Conservation (phyloP, 2,329 filamentous ascomycete species). For the Penicillium glabrum region DNA sequence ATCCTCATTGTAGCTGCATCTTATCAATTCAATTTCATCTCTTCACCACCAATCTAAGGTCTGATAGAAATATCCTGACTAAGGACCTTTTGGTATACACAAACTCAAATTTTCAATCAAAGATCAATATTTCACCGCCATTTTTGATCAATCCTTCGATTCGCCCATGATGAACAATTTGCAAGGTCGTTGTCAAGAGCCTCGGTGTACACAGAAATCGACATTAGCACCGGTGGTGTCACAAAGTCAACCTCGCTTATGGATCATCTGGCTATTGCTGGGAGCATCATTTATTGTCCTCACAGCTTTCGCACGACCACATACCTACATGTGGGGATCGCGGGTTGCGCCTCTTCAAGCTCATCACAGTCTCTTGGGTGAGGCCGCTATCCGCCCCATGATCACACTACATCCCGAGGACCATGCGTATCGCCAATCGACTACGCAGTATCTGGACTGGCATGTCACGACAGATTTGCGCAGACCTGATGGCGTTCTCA, state of each 20-base stretch:
- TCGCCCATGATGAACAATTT: neutral
- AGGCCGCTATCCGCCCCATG: conserved; percentile 14
- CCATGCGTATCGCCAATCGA: conserved; percentile 39
- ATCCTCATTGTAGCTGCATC: too few relatives aligned
- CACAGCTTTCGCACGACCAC: conserved; percentile 13
- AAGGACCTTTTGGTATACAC: neutral
- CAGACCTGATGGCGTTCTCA: conserved; percentile 54
- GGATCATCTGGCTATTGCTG: conserved; percentile 10
- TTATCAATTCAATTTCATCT: too few relatives aligned
- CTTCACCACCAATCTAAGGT: too few relatives aligned
- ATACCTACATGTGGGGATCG: neutral
- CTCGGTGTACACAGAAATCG: neutral
- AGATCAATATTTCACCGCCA: neutral
- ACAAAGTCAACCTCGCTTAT: neutral
- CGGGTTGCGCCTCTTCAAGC: conserved; percentile 1
- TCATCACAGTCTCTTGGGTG: neutral
- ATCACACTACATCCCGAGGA: conserved; percentile 44
- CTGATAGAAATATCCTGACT: too few relatives aligned
- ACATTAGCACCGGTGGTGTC: neutral
- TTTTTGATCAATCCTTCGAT: neutral
- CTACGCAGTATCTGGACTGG: conserved; percentile 41
- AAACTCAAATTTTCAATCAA: neutral
- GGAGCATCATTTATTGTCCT: neutral
- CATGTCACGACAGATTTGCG: conserved; percentile 39
- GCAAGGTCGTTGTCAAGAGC: neutral